Base-by-base conservation (phyloP, 495 filamentous ascomycete genomes). In the Aspergillus haitiensis region DNA sequence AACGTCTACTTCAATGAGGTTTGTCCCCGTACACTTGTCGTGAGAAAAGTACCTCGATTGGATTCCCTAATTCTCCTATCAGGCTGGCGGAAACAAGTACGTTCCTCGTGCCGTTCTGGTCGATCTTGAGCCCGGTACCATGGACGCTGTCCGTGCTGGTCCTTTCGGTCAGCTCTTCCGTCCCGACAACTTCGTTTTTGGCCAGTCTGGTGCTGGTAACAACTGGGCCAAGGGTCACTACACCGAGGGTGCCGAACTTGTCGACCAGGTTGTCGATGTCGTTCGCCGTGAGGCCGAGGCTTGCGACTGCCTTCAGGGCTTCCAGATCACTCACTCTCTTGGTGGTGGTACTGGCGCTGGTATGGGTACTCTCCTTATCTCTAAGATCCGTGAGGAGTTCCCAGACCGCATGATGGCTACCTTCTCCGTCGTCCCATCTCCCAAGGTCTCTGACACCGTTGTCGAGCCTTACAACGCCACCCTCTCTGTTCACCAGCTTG, bases 1-100 rank as follows among this genome's bases (percentile, higher is more conserved):
- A 99, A 93, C 81, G 94, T 99, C 77, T 99, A 99, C 87, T 99
- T 99, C 87, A 99, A 97, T 82, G 91, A 98, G 89, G 93, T 97
- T 76, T 56, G 81, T 76, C 7, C 36, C 50, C 16, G 8, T 45
- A 27, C 21, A 3, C 36, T 42, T 42, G 6, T 49, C 50, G 15
- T 6, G 35, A 52, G 35, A 33, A 46, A 5, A 13, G 32, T 51
- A 46, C 46, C 56, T 52, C 52, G 21, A 27, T 27, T 27, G 21
- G 21, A 27, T 36, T 55, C 54, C 27, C 55, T 70, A 15, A 64
- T 67, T 63, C 37, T 61, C 60, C 56, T 34, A 50, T 11, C 63
- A 98, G 93, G 95, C 91, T 61, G 89, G 88, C 66, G 87, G 87
- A 72, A 95, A 97, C 87, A 98, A 97, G 83, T 99, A 96, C 81